Percentiles rank a stretch among this genome's conserved stretches.
These are phyloP conservation scores for Hapsidospora chrysogenum DNA, from an alignment of 495 filamentous ascomycete species.

Conservation along the genomic window DNA sequence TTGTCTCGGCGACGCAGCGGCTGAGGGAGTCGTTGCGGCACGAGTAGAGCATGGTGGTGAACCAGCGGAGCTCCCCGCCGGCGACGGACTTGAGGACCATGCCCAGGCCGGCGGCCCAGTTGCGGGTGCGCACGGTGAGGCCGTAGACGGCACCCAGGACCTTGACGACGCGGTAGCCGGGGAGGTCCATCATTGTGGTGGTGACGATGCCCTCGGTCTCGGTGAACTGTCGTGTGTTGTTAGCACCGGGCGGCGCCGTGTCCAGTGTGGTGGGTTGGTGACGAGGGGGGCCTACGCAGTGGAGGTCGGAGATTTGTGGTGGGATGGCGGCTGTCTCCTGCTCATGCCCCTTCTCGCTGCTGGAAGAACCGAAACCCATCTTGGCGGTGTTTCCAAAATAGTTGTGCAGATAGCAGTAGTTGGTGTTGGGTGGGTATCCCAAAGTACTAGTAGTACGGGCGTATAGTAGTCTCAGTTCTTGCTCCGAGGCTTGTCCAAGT, in stretches of 20 bases:
- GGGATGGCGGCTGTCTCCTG: constrained; percentile 12
- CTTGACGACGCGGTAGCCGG: constrained; percentile 37
- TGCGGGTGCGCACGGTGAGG: constrained; percentile 39
- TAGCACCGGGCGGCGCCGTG: not conserved
- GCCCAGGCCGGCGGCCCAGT: constrained; percentile 23
- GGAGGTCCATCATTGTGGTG: constrained; percentile 34
- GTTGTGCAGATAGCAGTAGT: too few species aligned
- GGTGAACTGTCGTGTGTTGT: constrained; percentile 19
- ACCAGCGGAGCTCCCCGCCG: constrained; percentile 39
- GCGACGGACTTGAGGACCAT: constrained; percentile 32
- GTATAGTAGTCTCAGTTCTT: too few species aligned
- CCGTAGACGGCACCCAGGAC: constrained; percentile 43
- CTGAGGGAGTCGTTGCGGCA: constrained; percentile 37
- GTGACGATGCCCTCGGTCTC: constrained; percentile 43
- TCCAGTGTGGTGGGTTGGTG: too few species aligned
- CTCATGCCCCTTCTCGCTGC: not conserved
- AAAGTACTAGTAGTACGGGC: too few species aligned
- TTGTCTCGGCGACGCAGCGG: constrained; percentile 36
- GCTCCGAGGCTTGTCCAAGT: too few species aligned
- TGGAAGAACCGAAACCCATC: too few species aligned
- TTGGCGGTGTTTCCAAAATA: too few species aligned
- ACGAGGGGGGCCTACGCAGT: constrained; percentile 17
- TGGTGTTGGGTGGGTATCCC: too few species aligned
- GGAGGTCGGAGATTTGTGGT: constrained; percentile 19
- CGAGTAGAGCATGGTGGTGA: constrained; percentile 39